These are phyloP conservation scores for Dothistroma pini DNA, from an alignment of 2,329 filamentous ascomycete genomes.

Conservation along the genomic window DNA sequence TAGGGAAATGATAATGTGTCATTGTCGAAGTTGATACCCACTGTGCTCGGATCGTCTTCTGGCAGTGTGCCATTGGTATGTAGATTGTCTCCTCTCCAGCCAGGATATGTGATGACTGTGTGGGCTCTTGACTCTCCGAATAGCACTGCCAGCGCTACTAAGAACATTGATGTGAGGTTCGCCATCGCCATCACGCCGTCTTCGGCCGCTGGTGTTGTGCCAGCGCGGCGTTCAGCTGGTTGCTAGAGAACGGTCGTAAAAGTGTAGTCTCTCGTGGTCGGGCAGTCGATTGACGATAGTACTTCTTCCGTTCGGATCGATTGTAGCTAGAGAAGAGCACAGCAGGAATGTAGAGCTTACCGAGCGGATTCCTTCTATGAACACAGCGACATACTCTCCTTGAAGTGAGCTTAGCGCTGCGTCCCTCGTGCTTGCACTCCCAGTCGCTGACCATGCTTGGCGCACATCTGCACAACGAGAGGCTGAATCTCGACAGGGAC, in stretches of 20 bases:
- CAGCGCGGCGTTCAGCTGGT: background rate
- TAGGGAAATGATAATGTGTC: slow-evolving; percentile 53
- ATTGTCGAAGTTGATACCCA: slow-evolving; percentile 42
- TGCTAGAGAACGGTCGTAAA: background rate
- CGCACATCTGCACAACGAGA: slow-evolving; percentile 6
- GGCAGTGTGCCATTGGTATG: slow-evolving; percentile 62
- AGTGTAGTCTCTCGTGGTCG: background rate
- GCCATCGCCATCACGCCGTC: slow-evolving; percentile 12
- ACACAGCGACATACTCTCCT: slow-evolving; percentile 5
- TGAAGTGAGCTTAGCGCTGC: slow-evolving; percentile 9
- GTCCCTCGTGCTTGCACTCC: too few species aligned
- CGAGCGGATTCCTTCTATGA: background rate
- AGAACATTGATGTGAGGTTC: background rate
- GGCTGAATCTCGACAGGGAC: slow-evolving; percentile 4
- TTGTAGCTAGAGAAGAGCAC: background rate
- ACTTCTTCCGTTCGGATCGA: background rate
- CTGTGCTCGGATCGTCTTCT: slow-evolving; percentile 36
- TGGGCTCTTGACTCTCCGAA: slow-evolving; percentile 50
- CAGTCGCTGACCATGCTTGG: slow-evolving; percentile 4
- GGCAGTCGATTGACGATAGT: background rate
- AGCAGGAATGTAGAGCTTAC: slow-evolving; percentile 2
- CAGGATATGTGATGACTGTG: slow-evolving; percentile 80
- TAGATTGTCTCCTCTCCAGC: slow-evolving; percentile 83
- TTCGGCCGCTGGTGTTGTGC: background rate
- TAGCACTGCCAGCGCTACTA: slow-evolving; percentile 5